These are phyloP conservation scores for Starmera quercuum DNA, from an alignment of 805 yeast genomes.

Conservation along the genomic window DNA sequence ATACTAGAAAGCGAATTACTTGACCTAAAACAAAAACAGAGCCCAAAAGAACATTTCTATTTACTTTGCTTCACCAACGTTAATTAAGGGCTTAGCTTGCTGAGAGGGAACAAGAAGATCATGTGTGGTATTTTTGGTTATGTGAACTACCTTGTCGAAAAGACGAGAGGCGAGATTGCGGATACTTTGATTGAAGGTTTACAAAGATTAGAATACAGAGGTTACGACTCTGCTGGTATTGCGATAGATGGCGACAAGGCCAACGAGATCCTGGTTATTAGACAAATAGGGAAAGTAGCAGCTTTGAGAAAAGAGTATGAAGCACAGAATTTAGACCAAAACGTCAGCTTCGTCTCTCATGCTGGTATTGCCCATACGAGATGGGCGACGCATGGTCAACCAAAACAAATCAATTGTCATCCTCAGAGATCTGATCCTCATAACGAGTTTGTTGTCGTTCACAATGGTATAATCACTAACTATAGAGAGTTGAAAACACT, in stretches of 20 bases:
- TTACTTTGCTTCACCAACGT: too few relatives aligned
- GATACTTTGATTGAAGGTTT: slow-evolving; percentile 84
- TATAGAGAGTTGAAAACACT: slow-evolving; percentile 85
- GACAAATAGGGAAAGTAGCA: slow-evolving; percentile 87
- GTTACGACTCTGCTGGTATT: slow-evolving; percentile 95
- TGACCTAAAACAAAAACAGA: too few relatives aligned
- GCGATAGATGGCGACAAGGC: slow-evolving; percentile 87
- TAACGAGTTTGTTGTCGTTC: slow-evolving; percentile 87
- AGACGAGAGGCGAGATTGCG: slow-evolving; percentile 85
- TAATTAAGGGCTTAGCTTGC: too few relatives aligned
- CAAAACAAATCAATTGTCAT: slow-evolving; percentile 80
- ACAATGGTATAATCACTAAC: slow-evolving; percentile 97
- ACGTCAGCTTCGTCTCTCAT: slow-evolving; percentile 69
- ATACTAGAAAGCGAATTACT: too few relatives aligned
- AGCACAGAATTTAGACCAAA: slow-evolving; percentile 42
- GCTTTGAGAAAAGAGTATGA: slow-evolving; percentile 64
- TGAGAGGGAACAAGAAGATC: neutral
- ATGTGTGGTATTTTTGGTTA: slow-evolving; percentile 97
- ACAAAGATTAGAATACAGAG: slow-evolving; percentile 90
- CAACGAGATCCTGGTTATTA: slow-evolving; percentile 64
- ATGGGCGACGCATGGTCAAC: slow-evolving; percentile 99
- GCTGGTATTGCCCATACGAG: slow-evolving; percentile 98
- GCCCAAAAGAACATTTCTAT: too few relatives aligned
- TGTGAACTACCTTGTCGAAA: slow-evolving; percentile 90
- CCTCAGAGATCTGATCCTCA: slow-evolving; percentile 86